Conservation (phyloP, 768 basidiomycete species). For the Clitopilus passeckerianus region DNA sequence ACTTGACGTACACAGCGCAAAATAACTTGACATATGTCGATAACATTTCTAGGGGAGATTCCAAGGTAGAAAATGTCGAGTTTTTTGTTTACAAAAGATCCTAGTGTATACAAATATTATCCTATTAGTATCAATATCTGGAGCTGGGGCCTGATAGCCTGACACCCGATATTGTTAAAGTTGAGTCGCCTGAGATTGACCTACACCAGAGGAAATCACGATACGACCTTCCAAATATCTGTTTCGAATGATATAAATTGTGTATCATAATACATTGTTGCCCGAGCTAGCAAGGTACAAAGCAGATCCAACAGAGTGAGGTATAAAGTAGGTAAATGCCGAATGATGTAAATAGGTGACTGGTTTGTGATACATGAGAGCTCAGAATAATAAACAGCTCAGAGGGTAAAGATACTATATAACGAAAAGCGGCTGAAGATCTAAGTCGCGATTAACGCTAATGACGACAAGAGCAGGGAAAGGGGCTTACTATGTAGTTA, state of each 20-base stretch:
- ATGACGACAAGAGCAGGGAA: background rate
- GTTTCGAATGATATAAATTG: background rate
- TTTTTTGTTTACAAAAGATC: too few species aligned
- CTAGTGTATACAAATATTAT: too few species aligned
- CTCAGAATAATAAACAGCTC: background rate
- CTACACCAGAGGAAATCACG: too few species aligned
- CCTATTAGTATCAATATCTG: too few species aligned
- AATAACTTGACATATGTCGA: too few species aligned
- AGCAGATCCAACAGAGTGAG: background rate
- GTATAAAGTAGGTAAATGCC: background rate
- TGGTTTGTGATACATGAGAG: background rate
- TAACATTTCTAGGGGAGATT: too few species aligned
- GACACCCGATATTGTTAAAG: too few species aligned
- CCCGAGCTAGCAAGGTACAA: background rate
- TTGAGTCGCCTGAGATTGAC: too few species aligned
- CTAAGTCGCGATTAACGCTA: background rate
- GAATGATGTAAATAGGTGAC: background rate
- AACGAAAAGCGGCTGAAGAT: background rate
- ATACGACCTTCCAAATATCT: too few species aligned
- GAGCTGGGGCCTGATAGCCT: too few species aligned
- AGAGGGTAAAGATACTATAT: conserved; percentile 13
- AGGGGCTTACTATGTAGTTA: background rate
- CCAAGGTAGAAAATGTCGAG: too few species aligned
- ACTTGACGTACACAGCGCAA: too few species aligned
- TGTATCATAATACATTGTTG: background rate